Evolutionary conservation across 2,329 filamentous ascomycete genomes (phyloP), one percentile per base, ranked within the genome.

Genomic region (Paecilomyces sp.): DNA sequence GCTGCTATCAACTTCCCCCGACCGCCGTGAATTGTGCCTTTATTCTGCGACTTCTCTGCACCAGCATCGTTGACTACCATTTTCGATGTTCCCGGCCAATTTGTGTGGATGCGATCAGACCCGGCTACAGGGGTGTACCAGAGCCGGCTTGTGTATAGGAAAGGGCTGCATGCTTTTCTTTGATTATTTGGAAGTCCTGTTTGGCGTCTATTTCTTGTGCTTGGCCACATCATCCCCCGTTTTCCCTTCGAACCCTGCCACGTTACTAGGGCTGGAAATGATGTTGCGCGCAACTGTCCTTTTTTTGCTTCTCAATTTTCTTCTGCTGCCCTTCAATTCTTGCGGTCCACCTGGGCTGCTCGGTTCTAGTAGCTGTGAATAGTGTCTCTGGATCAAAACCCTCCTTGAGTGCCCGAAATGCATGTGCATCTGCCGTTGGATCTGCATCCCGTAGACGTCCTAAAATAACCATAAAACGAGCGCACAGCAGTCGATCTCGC

Each of bases 231-330:
- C 51, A 54, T 15, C 18, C 12, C n/a, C 64, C 51, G 24, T 61
- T 67, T 61, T 64, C 54, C 59, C 67, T 64, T 69, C 65, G 62
- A 57, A 47, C 73, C 72, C 73, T 77, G 74, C 66, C 65, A 77
- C 66, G 74, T 72, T 61, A 69, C 74, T 76, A 76, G 74, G 74
- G 74, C 61, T 61, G 63, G 68, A 67, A 70, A 67, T 25, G 64
- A 67, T 60, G 59, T 71, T 65, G 64, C 64, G 63, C 60, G 61
- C 54, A 61, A 61, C 56, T 61, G 52, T 52, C 54, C 63, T 41
- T 58, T 57, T 63, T 61, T 55, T 59, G 59, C 50, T 60, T 24
- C 52, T 68, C 61, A 63, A 56, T 34, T 68, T 63, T 58, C 63
- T 58, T 63, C 55, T 64, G 41, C 41, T 47, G n/a, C 41, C 41